Evolutionary conservation across 2,329 filamentous ascomycete species (phyloP).

Genomic region (Xylaria sp.): DNA sequence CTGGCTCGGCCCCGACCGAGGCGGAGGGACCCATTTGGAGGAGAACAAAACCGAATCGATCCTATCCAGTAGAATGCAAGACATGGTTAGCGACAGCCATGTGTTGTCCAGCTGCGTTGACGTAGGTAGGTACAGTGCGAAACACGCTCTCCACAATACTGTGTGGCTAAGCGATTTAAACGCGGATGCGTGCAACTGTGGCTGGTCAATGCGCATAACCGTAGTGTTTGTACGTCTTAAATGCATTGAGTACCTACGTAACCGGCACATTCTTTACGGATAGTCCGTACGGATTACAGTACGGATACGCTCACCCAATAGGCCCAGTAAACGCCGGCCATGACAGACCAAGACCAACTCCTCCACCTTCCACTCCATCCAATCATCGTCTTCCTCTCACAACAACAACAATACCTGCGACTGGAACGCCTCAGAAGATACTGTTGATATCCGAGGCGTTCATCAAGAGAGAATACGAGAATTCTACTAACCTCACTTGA

Average conservation of each 20-base stretch:
- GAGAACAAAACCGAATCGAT: background rate
- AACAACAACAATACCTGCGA: no score
- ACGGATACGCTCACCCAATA: background rate
- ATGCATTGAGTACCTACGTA: background rate
- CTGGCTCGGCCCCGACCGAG: background rate
- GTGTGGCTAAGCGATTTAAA: background rate
- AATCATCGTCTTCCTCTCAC: no score
- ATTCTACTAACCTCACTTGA: background rate
- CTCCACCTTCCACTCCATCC: no score
- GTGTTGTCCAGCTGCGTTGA: background rate
- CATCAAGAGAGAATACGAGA: no score
- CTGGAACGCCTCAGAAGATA: no score
- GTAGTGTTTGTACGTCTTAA: background rate
- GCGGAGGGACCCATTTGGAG: background rate
- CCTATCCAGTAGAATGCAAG: background rate
- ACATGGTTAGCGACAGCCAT: background rate
- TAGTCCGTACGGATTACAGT: background rate
- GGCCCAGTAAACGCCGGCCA: no score
- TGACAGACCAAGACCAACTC: no score
- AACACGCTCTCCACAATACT: background rate
- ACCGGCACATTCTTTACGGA: background rate
- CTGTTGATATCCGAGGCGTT: no score
- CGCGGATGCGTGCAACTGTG: background rate
- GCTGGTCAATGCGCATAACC: background rate
- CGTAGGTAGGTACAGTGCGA: background rate